Evolutionary conservation across 139 green algal genomes (phyloP).

Genomic region (Tetraselmis striata): DNA sequence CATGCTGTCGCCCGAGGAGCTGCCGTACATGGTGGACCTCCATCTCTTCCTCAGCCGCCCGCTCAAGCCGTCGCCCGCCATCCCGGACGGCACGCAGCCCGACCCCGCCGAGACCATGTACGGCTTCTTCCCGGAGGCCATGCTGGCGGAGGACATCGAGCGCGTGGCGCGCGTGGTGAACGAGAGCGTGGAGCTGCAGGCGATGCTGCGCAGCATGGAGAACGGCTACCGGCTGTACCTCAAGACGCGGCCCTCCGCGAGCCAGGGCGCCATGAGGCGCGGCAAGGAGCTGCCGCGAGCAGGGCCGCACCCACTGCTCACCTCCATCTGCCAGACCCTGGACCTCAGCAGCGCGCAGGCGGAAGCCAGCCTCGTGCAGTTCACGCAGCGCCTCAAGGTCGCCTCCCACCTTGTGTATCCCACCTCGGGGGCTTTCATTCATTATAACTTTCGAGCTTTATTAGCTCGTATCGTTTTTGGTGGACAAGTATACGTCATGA

Average conservation of each 20-base stretch:
- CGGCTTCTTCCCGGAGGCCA: conserved; percentile 57
- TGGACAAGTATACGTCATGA: no score
- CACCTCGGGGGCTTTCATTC: no score
- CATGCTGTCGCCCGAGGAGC: conserved; percentile 70
- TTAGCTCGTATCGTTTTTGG: no score
- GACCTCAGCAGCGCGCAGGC: conserved; percentile 8
- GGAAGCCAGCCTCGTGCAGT: conserved; percentile 8
- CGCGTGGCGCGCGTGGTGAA: conserved; percentile 40
- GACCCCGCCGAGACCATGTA: conserved; percentile 33
- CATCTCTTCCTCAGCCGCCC: conserved; percentile 86
- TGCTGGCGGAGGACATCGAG: conserved; percentile 61
- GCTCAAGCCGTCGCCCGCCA: conserved; percentile 32
- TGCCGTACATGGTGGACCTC: conserved; percentile 90
- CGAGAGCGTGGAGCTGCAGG: conserved; percentile 36
- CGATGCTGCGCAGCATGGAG: conserved; percentile 26
- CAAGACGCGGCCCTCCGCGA: conserved; percentile 72
- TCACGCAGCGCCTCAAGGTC: background rate
- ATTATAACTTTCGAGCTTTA: no score
- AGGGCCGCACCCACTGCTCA: conserved; percentile 72
- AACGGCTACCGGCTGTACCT: conserved; percentile 88
- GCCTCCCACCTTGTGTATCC: no score
- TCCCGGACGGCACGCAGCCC: background rate
- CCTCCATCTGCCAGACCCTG: conserved; percentile 38
- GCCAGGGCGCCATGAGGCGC: conserved; percentile 58
- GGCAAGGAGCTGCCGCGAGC: conserved; percentile 50